These are phyloP conservation scores for Emergomyces pasteurianus DNA, from an alignment of 2,329 filamentous ascomycete species.

Conservation along the genomic window DNA sequence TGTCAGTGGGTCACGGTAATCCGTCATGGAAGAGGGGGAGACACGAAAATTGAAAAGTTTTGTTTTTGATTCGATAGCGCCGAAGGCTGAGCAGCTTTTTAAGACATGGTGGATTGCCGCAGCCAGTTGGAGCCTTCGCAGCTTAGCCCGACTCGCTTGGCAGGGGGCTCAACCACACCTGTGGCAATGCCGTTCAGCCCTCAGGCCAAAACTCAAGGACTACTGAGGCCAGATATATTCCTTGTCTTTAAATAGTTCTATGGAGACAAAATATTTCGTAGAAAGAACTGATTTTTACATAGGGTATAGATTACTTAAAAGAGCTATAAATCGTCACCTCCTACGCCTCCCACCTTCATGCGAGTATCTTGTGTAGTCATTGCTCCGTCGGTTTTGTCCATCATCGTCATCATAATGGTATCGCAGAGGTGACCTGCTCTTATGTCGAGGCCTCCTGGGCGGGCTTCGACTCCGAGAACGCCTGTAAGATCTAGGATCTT, in stretches of 20 bases:
- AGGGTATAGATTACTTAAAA: not conserved
- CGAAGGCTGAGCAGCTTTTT: not conserved
- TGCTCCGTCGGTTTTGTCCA: constrained; percentile 5
- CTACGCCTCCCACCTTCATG: constrained; percentile 13
- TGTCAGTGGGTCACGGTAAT: not conserved
- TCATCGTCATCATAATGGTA: constrained; percentile 23
- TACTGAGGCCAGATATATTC: not conserved
- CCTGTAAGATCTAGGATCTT: constrained; percentile 10
- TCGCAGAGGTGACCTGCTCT: constrained; percentile 15
- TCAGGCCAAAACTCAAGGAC: not conserved
- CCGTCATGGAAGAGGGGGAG: not conserved
- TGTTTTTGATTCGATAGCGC: not conserved
- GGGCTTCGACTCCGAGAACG: constrained; percentile 24
- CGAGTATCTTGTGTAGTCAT: constrained; percentile 15
- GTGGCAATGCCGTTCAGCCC: not conserved
- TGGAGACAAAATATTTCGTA: not conserved
- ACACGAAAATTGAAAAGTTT: not conserved
- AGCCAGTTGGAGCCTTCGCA: not conserved
- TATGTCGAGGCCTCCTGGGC: constrained; percentile 27
- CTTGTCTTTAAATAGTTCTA: not conserved
- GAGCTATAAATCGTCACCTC: constrained; percentile 1
- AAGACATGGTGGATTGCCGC: not conserved
- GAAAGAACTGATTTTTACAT: not conserved
- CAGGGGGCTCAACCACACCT: not conserved
- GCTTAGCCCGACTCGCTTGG: not conserved